Evolutionary conservation across 192 early-diverging fungal genomes (phyloP).

Genomic region (Backusella parvicylindrica): DNA sequence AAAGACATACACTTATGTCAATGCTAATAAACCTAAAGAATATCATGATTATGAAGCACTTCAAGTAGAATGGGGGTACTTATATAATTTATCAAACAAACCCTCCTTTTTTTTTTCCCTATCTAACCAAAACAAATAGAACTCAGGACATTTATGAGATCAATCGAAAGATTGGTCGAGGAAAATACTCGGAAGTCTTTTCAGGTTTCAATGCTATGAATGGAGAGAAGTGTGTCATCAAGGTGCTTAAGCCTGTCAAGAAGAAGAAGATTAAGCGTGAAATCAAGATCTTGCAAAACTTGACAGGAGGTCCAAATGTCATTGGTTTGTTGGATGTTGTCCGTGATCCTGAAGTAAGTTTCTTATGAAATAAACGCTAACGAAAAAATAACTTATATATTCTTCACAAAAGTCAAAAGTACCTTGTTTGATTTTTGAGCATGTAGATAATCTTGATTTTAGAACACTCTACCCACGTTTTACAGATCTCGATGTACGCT

Average conservation of each 20-base stretch:
- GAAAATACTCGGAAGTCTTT: constrained; percentile 99
- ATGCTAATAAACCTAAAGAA: constrained; percentile 71
- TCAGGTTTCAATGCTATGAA: constrained; percentile 89
- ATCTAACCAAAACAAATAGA: too few species aligned
- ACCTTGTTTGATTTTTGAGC: constrained; percentile 94
- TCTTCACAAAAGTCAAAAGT: constrained; percentile 73
- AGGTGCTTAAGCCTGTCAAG: constrained; percentile 99
- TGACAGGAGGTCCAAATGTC: constrained; percentile 92
- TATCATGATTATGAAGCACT: constrained; percentile 98
- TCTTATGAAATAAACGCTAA: too few species aligned
- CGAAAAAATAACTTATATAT: not conserved
- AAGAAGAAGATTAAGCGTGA: constrained; percentile 99
- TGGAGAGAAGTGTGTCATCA: constrained; percentile 91
- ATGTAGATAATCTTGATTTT: constrained; percentile 97
- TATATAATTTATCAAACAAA: too few species aligned
- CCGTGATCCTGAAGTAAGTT: constrained; percentile 82
- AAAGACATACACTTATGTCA: constrained; percentile 87
- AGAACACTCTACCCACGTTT: constrained; percentile 94
- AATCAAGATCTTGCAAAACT: constrained; percentile 98
- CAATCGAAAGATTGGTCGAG: constrained; percentile 92
- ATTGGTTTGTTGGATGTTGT: constrained; percentile 92
- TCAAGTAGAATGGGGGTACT: constrained; percentile 91
- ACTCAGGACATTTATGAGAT: constrained; percentile 97
- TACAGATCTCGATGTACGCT: constrained; percentile 94
- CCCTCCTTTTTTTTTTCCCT: too few species aligned